Percentiles rank a stretch among this genome's conserved stretches.
These are phyloP conservation scores for Colletotrichum phormii DNA, from an alignment of 2,329 filamentous ascomycete species.

Conservation along the genomic window DNA sequence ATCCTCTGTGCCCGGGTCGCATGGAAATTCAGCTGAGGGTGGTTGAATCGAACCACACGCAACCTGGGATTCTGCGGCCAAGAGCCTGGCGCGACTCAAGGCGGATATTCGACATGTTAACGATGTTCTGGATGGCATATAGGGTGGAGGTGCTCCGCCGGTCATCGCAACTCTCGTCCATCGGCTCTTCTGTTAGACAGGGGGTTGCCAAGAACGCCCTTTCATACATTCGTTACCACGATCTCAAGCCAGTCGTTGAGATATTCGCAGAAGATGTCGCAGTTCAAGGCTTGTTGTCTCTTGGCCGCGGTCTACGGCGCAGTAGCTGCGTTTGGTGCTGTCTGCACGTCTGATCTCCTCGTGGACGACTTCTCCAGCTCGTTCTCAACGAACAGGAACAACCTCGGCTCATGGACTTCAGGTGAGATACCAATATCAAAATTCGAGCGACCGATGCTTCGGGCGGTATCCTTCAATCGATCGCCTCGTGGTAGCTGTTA, in stretches of 20 bases:
- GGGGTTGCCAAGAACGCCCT: neutral
- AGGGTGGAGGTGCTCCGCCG: slow-evolving; percentile 4
- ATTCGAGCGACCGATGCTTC: neutral
- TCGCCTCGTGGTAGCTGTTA: neutral
- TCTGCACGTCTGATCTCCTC: slow-evolving; percentile 45
- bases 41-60: neutral
- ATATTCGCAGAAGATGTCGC: slow-evolving; percentile 35
- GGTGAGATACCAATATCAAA: slow-evolving; percentile 41
- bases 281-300: slow-evolving; percentile 31
- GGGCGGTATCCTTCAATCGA: neutral
- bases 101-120: neutral
- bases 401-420: slow-evolving; percentile 49
- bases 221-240: neutral
- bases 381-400: slow-evolving; percentile 47
- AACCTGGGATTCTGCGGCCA: neutral
- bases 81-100: slow-evolving; percentile 3
- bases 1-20: neutral
- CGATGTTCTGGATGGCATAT: slow-evolving; percentile 22
- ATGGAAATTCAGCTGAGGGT: neutral
- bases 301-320: slow-evolving; percentile 35
- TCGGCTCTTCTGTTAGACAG: neutral
- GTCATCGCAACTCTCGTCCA: neutral
- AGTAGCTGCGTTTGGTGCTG: slow-evolving; percentile 35
- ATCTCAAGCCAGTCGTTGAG: neutral
- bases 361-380: slow-evolving; percentile 49